phyloP scores from a whole-genome alignment of 176 grass and related monocot genomes.

The Cenchrus fungigraminus region DNA sequence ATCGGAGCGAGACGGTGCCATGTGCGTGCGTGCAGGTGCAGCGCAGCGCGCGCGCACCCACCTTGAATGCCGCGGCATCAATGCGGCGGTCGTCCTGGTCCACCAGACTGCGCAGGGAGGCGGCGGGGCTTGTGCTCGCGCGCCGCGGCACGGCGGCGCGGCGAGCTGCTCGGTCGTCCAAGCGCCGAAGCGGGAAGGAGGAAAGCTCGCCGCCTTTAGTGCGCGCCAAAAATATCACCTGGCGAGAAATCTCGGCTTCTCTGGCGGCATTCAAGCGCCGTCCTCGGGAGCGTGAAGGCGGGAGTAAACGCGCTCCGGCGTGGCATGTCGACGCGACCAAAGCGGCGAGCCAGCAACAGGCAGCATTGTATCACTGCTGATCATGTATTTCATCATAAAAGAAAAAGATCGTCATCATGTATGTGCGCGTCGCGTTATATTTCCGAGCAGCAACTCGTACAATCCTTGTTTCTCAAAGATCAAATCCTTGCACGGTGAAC shows the following conservation, averaged over 20 bases:
- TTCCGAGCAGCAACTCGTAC: too few species aligned
- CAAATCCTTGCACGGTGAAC: too few species aligned
- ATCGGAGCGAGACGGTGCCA: not conserved
- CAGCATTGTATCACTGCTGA: too few species aligned
- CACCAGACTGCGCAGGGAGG: not conserved
- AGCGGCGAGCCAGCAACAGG: too few species aligned
- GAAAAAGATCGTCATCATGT: too few species aligned
- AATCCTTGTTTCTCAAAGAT: too few species aligned
- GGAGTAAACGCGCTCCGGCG: not conserved
- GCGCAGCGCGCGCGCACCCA: constrained; percentile 7
- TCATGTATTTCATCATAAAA: too few species aligned
- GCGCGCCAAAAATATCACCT: constrained; percentile 35
- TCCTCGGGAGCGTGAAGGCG: not conserved
- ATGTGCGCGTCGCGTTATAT: too few species aligned
- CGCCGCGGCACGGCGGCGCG: not conserved
- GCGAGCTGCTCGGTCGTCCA: not conserved
- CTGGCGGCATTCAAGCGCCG: constrained; percentile 43
- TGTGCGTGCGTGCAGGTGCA: constrained; percentile 39
- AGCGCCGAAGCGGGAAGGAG: too few species aligned
- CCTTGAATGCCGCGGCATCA: constrained; percentile 56
- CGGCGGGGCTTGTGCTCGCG: not conserved
- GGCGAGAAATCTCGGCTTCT: not conserved
- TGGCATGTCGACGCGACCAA: not conserved
- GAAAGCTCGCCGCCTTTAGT: not conserved
- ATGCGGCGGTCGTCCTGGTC: constrained; percentile 28